Base-by-base conservation (phyloP, 2,329 filamentous ascomycete species). In the Alternaria hordeiaustralica region DNA sequence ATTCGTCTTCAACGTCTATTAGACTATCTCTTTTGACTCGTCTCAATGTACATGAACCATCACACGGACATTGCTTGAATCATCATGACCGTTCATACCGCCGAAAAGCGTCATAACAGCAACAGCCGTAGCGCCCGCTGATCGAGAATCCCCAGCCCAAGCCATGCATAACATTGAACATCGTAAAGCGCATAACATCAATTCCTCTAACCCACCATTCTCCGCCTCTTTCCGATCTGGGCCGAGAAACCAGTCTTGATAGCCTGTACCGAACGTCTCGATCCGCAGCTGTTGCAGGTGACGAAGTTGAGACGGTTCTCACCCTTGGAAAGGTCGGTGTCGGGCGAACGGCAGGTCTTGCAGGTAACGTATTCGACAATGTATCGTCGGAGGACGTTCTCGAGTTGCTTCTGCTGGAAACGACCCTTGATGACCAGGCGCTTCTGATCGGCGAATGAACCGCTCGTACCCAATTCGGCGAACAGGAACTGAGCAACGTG, bases 241-340 rank as follows among this genome's bases (percentile, higher is more conserved):
- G 96, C 96, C 78, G 94, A 96, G 94, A 99, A 99, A 94, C 96
- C 96, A 66, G 94, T 97, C 90, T 99, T 99, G 91, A 99, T 99
- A 73, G 96, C 94, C 65, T 93, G 93, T 80, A 98, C 95, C 78
- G 90, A 94, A 80, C 94, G 91, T 83, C 95, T 79, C 50, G 83
- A 85, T 60, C 84, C 84, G 73, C 85, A 87, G 54, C 82, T 84
- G 85, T 96, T 97, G 89, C 95, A 97, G 64, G 94, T 97, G 79
- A 99, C 94, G 86, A 98, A 99, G 86, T 97, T 97, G 70, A 99
- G 87, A 85, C 96, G 92, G 87, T 98, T 99, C 85, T 99, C 96
- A 83, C 95, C 96, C 87, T 98, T 98, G 89, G 91, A 96, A 79
- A 99, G 92, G 94, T 77, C 75, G 33, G 75, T 76, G 46, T 77